Conservation (phyloP, 225 moss, liverwort and hornwort species). For the Straminergon stramineum region DNA sequence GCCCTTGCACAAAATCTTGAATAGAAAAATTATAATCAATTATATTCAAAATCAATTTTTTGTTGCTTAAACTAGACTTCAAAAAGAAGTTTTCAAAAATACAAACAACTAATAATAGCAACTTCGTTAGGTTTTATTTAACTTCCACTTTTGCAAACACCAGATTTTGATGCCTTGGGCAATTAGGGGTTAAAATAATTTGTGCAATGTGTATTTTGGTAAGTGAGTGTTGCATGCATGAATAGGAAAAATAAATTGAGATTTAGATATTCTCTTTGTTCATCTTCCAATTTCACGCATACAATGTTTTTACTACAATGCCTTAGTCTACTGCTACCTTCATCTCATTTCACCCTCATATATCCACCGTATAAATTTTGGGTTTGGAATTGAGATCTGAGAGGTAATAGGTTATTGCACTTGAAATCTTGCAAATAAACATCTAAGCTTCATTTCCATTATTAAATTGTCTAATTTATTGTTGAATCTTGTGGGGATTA, state of each 20-base stretch:
- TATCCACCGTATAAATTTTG: background rate
- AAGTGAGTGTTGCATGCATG: background rate
- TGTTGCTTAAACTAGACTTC: too few relatives aligned
- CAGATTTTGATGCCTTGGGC: too few relatives aligned
- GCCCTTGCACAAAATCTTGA: too few relatives aligned
- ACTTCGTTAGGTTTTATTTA: too few relatives aligned
- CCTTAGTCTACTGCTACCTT: background rate
- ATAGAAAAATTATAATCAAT: too few relatives aligned
- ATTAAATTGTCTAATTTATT: background rate
- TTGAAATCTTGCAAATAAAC: background rate
- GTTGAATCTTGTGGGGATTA: rapidly evolving
- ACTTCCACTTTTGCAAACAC: too few relatives aligned
- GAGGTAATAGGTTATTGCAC: background rate
- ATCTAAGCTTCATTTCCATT: background rate
- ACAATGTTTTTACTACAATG: background rate
- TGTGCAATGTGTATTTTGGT: background rate
- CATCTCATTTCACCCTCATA: background rate
- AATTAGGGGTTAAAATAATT: too few relatives aligned
- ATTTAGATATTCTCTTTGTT: background rate
- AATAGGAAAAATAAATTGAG: background rate
- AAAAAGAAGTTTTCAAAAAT: too few relatives aligned
- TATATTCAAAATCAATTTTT: too few relatives aligned
- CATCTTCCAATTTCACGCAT: rapidly evolving
- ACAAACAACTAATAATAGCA: too few relatives aligned
- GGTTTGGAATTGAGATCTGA: rapidly evolving